Evolutionary conservation across 2,329 filamentous ascomycete genomes (phyloP).

Genomic region (Aspergillus bombycis): DNA sequence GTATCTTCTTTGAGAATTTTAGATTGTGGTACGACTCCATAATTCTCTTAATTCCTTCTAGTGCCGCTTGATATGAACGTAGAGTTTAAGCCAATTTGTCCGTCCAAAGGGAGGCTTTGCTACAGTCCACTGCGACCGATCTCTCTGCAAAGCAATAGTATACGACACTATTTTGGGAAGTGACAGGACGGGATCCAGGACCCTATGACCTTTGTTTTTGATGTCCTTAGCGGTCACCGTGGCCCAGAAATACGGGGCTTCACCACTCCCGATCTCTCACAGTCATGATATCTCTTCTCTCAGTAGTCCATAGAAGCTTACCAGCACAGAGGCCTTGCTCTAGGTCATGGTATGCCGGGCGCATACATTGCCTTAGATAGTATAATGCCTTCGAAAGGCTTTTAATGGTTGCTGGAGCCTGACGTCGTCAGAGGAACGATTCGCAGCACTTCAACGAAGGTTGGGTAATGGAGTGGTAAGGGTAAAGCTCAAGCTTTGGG

Average conservation of each 20-base stretch:
- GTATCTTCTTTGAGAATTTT: not conserved
- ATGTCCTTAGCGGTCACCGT: not conserved
- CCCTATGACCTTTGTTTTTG: not conserved
- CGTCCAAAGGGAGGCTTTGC: not conserved
- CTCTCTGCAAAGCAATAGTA: not conserved
- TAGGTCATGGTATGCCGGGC: no score
- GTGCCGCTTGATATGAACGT: not conserved
- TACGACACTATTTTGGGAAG: not conserved
- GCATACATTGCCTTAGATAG: no score
- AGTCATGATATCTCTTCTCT: not conserved
- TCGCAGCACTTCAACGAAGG: no score
- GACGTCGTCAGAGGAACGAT: no score
- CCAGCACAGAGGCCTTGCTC: no score
- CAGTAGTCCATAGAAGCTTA: not conserved
- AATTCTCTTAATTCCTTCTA: not conserved
- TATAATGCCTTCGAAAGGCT: no score
- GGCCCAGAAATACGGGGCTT: not conserved
- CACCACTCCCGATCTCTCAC: not conserved
- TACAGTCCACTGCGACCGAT: not conserved
- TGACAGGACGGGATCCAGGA: not conserved
- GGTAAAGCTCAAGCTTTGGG: no score
- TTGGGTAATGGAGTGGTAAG: no score
- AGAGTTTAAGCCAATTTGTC: not conserved
- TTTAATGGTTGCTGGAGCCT: no score
- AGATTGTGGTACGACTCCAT: not conserved